Percentiles rank a stretch among this genome's conserved stretches.
phyloP scores from a whole-genome alignment of 2,329 filamentous ascomycete species.

The Nannizziopsis barbatae region DNA sequence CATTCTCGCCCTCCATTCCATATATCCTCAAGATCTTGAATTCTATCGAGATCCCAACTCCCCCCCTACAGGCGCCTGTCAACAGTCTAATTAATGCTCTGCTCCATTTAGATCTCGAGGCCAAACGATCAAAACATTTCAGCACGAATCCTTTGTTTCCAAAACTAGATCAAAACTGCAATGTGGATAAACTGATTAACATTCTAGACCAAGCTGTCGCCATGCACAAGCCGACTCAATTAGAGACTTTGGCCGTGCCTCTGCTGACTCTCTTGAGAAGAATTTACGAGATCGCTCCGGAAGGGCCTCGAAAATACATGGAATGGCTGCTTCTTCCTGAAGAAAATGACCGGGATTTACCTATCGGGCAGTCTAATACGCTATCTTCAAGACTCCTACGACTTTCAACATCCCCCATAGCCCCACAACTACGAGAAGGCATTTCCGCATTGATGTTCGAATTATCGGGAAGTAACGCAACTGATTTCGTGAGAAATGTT shows the following conservation, averaged over 20 bases:
- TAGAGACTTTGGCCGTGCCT: conserved; percentile 61
- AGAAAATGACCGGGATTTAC: conserved; percentile 60
- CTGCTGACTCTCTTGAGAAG: conserved; percentile 62
- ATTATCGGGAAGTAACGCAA: conserved; percentile 68
- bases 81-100: conserved; percentile 67
- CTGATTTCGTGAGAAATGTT: conserved; percentile 75
- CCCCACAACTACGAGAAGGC: conserved; percentile 59
- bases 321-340: conserved; percentile 61
- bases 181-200: conserved; percentile 55
- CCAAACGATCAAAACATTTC: conserved; percentile 38
- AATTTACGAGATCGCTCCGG: conserved; percentile 58
- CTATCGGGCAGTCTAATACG: conserved; percentile 63
- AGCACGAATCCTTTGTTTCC: conserved; percentile 54
- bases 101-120: conserved; percentile 61
- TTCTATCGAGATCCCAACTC: conserved; percentile 47
- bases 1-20: conserved; percentile 58
- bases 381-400: conserved; percentile 66
- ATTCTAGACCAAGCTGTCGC: conserved; percentile 58
- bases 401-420: conserved; percentile 61
- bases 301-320: conserved; percentile 51
- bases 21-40: conserved; percentile 59
- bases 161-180: conserved; percentile 45
- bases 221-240: conserved; percentile 53
- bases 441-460: conserved; percentile 77
- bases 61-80: conserved; percentile 62